These are phyloP conservation scores for Talaromyces liani DNA, from an alignment of 495 filamentous ascomycete species.

Conservation along the genomic window DNA sequence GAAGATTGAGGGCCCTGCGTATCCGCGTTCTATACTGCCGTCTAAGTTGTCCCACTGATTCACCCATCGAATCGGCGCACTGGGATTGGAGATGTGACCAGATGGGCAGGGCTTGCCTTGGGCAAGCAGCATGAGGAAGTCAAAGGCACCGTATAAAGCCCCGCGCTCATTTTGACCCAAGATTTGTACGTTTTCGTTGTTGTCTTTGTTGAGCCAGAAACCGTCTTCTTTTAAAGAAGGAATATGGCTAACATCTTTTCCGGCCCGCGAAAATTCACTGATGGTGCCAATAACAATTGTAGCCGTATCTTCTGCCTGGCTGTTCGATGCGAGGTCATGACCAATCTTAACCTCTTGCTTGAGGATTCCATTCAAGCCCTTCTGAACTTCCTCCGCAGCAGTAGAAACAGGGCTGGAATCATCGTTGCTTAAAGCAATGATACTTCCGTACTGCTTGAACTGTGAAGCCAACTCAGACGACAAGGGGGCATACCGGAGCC, in stretches of 20 bases:
- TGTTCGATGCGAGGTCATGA: slow-evolving; percentile 5
- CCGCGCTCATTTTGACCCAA: slow-evolving; percentile 62
- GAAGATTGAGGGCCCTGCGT: slow-evolving; percentile 63
- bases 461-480: slow-evolving; percentile 29
- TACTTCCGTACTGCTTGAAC: slow-evolving; percentile 33
- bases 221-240: slow-evolving; percentile 53
- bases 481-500: slow-evolving; percentile 58
- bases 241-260: slow-evolving; percentile 20
- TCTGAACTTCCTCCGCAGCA: slow-evolving; percentile 52
- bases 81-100: slow-evolving; percentile 47
- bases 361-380: slow-evolving; percentile 49
- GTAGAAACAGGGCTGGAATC: slow-evolving; percentile 46
- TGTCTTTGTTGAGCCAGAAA: slow-evolving; percentile 47
- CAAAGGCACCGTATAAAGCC: slow-evolving; percentile 61
- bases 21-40: slow-evolving; percentile 63
- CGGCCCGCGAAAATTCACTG: slow-evolving; percentile 36
- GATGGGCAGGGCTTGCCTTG: slow-evolving; percentile 53
- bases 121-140: slow-evolving; percentile 57
- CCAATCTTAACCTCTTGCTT: slow-evolving; percentile 31
- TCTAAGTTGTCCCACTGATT: slow-evolving; percentile 73
- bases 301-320: slow-evolving; percentile 18
- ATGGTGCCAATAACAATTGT: slow-evolving; percentile 52
- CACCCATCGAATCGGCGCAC: slow-evolving; percentile 58
- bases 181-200: slow-evolving; percentile 38
- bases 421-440: slow-evolving; percentile 48